These are phyloP conservation scores for Sphagnum contortum DNA, from an alignment of 225 moss, liverwort and hornwort species.

Conservation along the genomic window DNA sequence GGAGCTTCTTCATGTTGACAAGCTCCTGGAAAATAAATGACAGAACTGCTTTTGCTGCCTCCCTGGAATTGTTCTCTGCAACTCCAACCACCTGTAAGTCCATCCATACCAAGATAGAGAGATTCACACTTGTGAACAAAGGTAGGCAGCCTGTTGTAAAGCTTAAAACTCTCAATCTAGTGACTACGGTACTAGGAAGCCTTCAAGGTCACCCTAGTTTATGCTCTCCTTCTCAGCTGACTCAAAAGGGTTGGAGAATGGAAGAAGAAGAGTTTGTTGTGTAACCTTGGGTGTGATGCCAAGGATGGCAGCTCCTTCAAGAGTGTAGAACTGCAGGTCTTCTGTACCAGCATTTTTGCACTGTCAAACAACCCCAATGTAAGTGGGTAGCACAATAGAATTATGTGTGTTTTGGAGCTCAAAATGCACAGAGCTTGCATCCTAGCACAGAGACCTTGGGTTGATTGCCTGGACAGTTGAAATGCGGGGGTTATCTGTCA, in stretches of 20 bases:
- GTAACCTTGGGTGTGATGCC: conserved; percentile 66
- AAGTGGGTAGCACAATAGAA: neutral
- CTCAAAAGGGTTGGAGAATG: too few species aligned
- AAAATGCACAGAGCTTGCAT: too few species aligned
- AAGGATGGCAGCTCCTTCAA: conserved; percentile 55
- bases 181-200: too few species aligned
- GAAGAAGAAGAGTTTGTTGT: neutral
- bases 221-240: too few species aligned
- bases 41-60: conserved; percentile 40
- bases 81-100: conserved; percentile 37
- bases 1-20: conserved; percentile 54
- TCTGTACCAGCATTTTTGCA: conserved; percentile 46
- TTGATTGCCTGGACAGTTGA: too few species aligned
- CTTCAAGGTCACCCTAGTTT: too few species aligned
- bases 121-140: too few species aligned
- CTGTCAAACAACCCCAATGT: conserved; percentile 14
- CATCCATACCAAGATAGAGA: neutral
- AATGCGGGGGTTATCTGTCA: too few species aligned
- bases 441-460: too few species aligned
- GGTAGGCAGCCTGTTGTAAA: too few species aligned
- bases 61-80: conserved; percentile 39
- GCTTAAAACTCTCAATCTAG: too few species aligned
- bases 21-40: conserved; percentile 53
- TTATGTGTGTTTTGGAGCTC: neutral
- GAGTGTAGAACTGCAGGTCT: conserved; percentile 55